Conservation (phyloP, 2,329 filamentous ascomycete species). For the Monilinia aucupariae region DNA sequence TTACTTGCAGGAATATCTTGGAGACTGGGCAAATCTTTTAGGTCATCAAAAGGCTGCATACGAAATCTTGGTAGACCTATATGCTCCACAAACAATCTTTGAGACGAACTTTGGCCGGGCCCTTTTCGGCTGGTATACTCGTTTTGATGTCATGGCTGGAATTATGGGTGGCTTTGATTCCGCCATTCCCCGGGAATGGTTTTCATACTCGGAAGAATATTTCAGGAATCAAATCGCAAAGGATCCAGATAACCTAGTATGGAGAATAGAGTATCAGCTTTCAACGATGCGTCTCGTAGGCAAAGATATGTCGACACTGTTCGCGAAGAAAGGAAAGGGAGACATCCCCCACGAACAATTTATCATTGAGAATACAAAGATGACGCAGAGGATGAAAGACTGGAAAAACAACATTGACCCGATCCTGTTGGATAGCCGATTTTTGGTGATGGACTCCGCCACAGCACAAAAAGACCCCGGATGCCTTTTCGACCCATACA, state of each 20-base stretch:
- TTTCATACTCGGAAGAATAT: constrained; percentile 46
- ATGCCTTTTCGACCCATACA: constrained; percentile 67
- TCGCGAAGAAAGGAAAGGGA: constrained; percentile 60
- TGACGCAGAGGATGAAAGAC: constrained; percentile 44
- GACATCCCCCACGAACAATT: constrained; percentile 63
- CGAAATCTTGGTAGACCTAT: constrained; percentile 71
- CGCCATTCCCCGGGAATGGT: constrained; percentile 73
- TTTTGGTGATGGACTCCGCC: constrained; percentile 59
- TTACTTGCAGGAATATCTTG: constrained; percentile 71
- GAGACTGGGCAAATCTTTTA: constrained; percentile 91
- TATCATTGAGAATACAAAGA: constrained; percentile 50
- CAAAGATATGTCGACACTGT: constrained; percentile 73
- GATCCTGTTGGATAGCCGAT: constrained; percentile 54
- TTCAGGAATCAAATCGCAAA: constrained; percentile 53
- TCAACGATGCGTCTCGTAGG: constrained; percentile 66
- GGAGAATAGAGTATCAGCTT: constrained; percentile 62
- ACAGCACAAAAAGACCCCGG: constrained; percentile 25
- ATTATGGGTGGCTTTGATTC: constrained; percentile 76
- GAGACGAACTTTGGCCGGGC: constrained; percentile 65
- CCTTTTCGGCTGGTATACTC: constrained; percentile 81
- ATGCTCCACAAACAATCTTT: constrained; percentile 69
- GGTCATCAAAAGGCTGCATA: constrained; percentile 88
- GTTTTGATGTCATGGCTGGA: constrained; percentile 80
- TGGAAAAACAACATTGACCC: constrained; percentile 56
- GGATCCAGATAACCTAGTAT: constrained; percentile 57